A percentile compares a stretch with the other conserved stretches of the same genome.
phyloP scores from a whole-genome alignment of 805 yeast genomes.

The Kregervanrija fluxuum region DNA sequence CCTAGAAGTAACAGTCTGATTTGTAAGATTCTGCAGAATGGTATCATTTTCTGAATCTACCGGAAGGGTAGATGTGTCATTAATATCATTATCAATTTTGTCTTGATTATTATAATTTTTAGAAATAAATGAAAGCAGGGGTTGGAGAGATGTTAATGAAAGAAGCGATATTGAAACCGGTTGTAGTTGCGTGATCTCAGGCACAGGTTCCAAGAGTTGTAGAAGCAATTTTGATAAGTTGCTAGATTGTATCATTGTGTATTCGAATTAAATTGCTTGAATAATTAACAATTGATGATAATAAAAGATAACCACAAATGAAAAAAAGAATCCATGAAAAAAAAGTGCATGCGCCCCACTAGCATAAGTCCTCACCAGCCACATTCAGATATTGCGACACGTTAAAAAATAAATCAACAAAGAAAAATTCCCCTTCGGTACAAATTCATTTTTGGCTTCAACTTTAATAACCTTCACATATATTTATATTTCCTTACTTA shows the following conservation, averaged over 20 bases:
- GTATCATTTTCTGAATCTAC: no score
- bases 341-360: no score
- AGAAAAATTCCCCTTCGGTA: background rate
- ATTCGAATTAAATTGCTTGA: no score
- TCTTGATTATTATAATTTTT: background rate
- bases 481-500: background rate
- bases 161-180: constrained; percentile 27
- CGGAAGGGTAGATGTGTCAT: background rate
- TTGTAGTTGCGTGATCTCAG: constrained; percentile 15
- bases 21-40: background rate
- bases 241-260: constrained; percentile 23
- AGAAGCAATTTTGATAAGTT: constrained; percentile 21
- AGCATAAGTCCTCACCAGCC: background rate
- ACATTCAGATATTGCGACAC: background rate
- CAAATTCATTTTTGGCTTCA: background rate
- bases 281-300: no score
- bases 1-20: background rate
- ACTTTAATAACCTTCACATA: constrained; percentile 1
- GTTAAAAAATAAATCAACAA: background rate
- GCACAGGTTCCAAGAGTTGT: constrained; percentile 22
- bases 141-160: constrained; percentile 21
- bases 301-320: no score
- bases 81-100: background rate
- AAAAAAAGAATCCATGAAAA: no score
- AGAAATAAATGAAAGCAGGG: constrained; percentile 24